phyloP scores from a whole-genome alignment of 352 stramenopile species.

The Globisporangium cederbergense region DNA sequence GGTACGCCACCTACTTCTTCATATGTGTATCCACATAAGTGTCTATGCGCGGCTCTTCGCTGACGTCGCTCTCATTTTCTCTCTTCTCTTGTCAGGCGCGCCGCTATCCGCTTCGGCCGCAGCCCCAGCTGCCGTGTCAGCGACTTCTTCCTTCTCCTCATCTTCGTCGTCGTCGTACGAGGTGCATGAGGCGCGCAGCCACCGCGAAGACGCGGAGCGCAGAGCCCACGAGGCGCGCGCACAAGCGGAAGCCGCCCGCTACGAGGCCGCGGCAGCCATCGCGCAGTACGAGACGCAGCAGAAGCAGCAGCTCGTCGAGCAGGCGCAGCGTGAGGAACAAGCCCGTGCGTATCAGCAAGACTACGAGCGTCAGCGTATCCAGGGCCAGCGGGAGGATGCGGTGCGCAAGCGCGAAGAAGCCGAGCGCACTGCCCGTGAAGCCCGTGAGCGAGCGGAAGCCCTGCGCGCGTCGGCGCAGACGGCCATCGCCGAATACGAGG shows the following conservation, averaged over 20 bases:
- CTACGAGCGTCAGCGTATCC: slow-evolving; percentile 46
- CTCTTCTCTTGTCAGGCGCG: not conserved
- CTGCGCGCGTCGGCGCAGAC: slow-evolving; percentile 54
- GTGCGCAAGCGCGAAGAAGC: slow-evolving; percentile 47
- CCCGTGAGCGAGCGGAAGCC: slow-evolving; percentile 61
- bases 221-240: slow-evolving; percentile 34
- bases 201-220: slow-evolving; percentile 50
- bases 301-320: slow-evolving; percentile 30
- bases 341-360: slow-evolving; percentile 20
- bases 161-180: slow-evolving; percentile 14
- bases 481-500: slow-evolving; percentile 62
- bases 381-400: slow-evolving; percentile 45
- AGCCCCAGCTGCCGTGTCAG: not conserved
- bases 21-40: slow-evolving; percentile 1
- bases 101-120: slow-evolving; percentile 9
- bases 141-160: not conserved
- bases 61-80: not conserved
- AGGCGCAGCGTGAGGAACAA: slow-evolving; percentile 32
- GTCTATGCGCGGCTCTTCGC: not conserved
- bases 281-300: slow-evolving; percentile 50
- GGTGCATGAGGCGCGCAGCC: slow-evolving; percentile 25
- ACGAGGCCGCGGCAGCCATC: slow-evolving; percentile 42
- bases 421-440: slow-evolving; percentile 52
- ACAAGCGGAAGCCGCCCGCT: slow-evolving; percentile 39
- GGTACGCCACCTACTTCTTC: slow-evolving; percentile 30